Evolutionary conservation across 139 green algal species (phyloP).

Genomic region (Desmodesmus armatus): DNA sequence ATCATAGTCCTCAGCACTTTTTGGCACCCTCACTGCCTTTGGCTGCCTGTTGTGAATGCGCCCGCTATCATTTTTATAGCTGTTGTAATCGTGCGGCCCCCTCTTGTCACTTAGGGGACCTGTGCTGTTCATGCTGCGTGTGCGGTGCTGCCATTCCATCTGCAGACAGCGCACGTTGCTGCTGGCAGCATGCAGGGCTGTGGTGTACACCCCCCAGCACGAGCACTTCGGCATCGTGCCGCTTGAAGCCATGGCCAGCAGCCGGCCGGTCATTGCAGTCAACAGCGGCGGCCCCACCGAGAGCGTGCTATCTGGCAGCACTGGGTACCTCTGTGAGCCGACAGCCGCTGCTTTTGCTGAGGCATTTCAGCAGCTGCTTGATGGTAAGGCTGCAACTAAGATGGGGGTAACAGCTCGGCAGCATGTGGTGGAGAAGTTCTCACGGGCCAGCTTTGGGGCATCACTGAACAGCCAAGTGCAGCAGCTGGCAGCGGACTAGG

Average conservation of each 20-base stretch:
- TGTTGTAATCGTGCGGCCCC: no score
- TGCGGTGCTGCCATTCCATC: background rate
- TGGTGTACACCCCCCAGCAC: conserved; percentile 92
- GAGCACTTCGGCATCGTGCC: conserved; percentile 99
- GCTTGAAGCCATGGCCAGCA: conserved; percentile 94
- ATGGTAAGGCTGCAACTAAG: conserved; percentile 7
- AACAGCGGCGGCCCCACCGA: conserved; percentile 89
- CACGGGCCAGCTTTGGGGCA: conserved; percentile 76
- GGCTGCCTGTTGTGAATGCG: no score
- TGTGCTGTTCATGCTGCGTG: no score
- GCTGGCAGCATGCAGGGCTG: conserved; percentile 69
- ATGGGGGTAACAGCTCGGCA: conserved; percentile 73
- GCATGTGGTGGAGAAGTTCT: conserved; percentile 79
- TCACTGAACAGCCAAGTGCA: conserved; percentile 59
- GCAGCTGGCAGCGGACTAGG: conserved; percentile 7
- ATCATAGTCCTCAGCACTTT: no score
- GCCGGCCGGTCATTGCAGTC: conserved; percentile 88
- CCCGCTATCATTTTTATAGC: no score
- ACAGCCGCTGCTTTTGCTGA: conserved; percentile 51
- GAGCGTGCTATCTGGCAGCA: conserved; percentile 74
- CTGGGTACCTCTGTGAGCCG: conserved; percentile 79
- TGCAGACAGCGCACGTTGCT: conserved; percentile 74
- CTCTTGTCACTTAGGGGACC: no score
- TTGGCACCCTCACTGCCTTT: no score
- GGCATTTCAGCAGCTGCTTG: conserved; percentile 51